Percentiles rank a stretch among this genome's conserved stretches.
Conservation (phyloP, 345 rosid species). For the Acer negundo region DNA sequence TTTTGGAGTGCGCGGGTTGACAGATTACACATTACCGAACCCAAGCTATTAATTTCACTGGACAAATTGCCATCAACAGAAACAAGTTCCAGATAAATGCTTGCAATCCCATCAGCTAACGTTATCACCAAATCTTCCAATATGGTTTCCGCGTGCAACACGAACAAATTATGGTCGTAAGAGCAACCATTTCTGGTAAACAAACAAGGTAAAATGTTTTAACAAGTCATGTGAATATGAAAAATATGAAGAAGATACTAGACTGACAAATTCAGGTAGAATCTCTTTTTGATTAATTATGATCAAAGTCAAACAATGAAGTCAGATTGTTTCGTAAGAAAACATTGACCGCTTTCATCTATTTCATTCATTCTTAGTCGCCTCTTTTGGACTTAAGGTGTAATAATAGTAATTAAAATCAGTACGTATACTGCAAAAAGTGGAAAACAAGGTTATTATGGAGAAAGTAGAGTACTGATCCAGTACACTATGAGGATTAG, state of each 20-base stretch:
- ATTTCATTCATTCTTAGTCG: background rate
- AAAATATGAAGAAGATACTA: background rate
- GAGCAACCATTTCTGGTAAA: slow-evolving; percentile 53
- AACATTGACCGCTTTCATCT: background rate
- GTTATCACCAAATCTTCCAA: slow-evolving; percentile 87
- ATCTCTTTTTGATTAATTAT: background rate
- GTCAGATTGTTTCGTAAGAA: background rate
- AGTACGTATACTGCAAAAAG: background rate
- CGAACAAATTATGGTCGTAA: slow-evolving; percentile 57
- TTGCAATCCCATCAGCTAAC: slow-evolving; percentile 84
- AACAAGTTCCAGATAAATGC: slow-evolving; percentile 80
- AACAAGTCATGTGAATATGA: background rate
- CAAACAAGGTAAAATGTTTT: slow-evolving; percentile 15
- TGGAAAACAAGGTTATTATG: background rate
- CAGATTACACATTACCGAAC: slow-evolving; percentile 61
- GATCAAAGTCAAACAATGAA: background rate
- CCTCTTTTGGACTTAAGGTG: background rate
- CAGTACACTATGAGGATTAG: background rate
- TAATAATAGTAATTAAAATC: background rate
- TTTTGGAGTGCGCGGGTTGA: slow-evolving; percentile 87
- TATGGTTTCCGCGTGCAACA: slow-evolving; percentile 60
- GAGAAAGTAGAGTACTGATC: background rate
- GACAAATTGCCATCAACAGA: slow-evolving; percentile 83
- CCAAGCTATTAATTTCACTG: slow-evolving; percentile 57
- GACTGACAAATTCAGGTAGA: background rate